A percentile compares a stretch with the other conserved stretches of the same genome.
Evolutionary conservation across 1,139 yeast genomes (phyloP).

Genomic region (Geotrichum carabidarum): DNA sequence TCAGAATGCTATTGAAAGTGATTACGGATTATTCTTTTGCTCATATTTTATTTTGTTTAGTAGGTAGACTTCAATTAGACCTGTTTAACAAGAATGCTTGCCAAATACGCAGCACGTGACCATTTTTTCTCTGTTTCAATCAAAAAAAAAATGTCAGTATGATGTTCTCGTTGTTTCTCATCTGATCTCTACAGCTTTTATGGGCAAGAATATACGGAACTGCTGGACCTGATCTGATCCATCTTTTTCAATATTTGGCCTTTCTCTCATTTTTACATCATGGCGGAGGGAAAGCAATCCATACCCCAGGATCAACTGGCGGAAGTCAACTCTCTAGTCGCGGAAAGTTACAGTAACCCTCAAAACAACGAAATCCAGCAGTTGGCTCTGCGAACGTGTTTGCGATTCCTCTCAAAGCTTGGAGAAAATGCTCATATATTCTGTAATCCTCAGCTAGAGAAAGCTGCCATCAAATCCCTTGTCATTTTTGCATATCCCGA

Average conservation of each 20-base stretch:
- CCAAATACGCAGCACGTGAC: too few species aligned
- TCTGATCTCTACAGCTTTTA: not conserved
- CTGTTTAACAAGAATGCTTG: too few species aligned
- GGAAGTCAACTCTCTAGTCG: constrained; percentile 12
- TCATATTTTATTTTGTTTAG: not conserved
- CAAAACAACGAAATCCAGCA: constrained; percentile 16
- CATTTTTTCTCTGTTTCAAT: too few species aligned
- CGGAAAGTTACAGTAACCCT: constrained; percentile 17
- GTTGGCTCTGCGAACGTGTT: constrained; percentile 12
- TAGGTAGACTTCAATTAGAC: too few species aligned
- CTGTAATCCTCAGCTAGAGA: constrained; percentile 15
- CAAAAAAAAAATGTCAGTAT: not conserved
- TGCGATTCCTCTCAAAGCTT: constrained; percentile 13
- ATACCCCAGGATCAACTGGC: constrained; percentile 14
- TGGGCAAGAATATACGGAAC: not conserved
- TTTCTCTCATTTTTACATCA: not conserved
- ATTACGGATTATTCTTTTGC: not conserved
- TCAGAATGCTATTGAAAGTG: too few species aligned
- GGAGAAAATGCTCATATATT: constrained; percentile 14
- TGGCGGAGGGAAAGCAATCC: not conserved
- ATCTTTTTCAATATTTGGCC: not conserved
- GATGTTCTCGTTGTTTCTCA: not conserved
- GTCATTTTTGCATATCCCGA: constrained; percentile 19
- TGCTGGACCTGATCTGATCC: too few species aligned
- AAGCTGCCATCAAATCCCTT: constrained; percentile 14